Percentiles rank a stretch among this genome's conserved stretches.
These are phyloP conservation scores for Aegilops speltoides DNA, from an alignment of 176 grass and related monocot species.

Conservation along the genomic window DNA sequence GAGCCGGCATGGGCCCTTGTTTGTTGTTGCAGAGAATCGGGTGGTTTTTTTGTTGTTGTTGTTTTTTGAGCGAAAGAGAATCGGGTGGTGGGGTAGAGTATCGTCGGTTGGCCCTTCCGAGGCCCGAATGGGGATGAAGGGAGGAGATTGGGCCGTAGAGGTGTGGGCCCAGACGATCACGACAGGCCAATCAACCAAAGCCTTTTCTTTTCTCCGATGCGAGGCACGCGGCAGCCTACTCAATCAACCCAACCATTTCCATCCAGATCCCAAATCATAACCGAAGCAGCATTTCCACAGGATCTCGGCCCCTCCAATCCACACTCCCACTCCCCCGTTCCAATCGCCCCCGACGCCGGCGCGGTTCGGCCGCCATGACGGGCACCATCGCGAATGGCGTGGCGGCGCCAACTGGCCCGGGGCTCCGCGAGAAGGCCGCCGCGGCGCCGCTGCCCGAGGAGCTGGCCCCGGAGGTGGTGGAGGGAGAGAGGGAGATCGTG, in stretches of 20 bases:
- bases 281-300: neutral
- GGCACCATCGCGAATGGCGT: slow-evolving; percentile 35
- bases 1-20: too few species aligned
- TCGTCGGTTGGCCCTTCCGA: neutral
- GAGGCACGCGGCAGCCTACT: neutral
- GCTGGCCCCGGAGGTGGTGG: slow-evolving; percentile 15
- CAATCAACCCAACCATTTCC: too few species aligned
- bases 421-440: neutral
- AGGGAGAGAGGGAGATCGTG: slow-evolving; percentile 39
- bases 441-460: slow-evolving; percentile 40
- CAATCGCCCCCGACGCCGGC: neutral
- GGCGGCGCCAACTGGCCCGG: neutral
- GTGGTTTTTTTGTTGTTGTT: too few species aligned
- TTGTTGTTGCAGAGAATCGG: too few species aligned
- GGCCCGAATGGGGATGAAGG: too few species aligned
- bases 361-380: too few species aligned
- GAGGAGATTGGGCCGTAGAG: neutral
- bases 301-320: neutral
- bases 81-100: too few species aligned
- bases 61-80: too few species aligned
- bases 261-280: too few species aligned
- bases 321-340: neutral
- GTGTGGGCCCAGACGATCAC: neutral
- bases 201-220: neutral
- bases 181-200: neutral